These are phyloP conservation scores for Arthrobotrys sinensis DNA, from an alignment of 2,329 filamentous ascomycete genomes.

Conservation along the genomic window DNA sequence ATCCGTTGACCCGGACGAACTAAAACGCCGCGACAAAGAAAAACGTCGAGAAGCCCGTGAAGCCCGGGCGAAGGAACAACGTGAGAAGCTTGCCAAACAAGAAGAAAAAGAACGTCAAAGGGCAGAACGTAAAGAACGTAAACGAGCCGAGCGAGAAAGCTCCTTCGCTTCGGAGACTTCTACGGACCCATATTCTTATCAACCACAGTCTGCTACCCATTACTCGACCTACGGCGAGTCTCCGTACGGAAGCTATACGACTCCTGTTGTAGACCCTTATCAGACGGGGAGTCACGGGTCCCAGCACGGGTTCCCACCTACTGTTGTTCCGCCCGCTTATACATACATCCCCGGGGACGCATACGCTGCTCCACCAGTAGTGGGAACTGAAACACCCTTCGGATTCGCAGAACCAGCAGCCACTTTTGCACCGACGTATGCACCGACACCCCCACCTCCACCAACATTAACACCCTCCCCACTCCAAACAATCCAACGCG, in stretches of 20 bases:
- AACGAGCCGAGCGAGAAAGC: conserved; percentile 45
- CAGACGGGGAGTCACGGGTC: conserved; percentile 56
- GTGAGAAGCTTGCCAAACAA: conserved; percentile 39
- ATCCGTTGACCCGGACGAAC: conserved; percentile 55
- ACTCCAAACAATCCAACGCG: conserved; percentile 39
- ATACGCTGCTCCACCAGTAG: conserved; percentile 29
- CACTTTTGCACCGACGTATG: conserved; percentile 53
- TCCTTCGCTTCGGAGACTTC: conserved; percentile 55
- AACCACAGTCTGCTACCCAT: conserved; percentile 57
- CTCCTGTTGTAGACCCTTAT: conserved; percentile 49
- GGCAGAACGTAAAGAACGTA: conserved; percentile 45
- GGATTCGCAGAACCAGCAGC: conserved; percentile 41
- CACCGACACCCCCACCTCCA: conserved; percentile 56
- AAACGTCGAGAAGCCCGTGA: conserved; percentile 53
- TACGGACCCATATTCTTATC: conserved; percentile 47
- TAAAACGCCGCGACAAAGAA: conserved; percentile 49
- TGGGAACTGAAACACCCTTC: conserved; percentile 31
- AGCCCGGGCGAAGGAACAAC: conserved; percentile 49
- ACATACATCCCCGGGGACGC: conserved; percentile 45
- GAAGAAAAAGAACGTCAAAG: conserved; percentile 36
- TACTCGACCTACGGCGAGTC: conserved; percentile 55
- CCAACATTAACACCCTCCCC: conserved; percentile 56
- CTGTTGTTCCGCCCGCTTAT: conserved; percentile 24
- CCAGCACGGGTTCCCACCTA: conserved; percentile 54
- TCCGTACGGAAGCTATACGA: conserved; percentile 57